Percentiles rank a stretch among this genome's conserved stretches.
These are phyloP conservation scores for Cylindrotheca fusiformis DNA, from an alignment of 108 stramenopile genomes.

Conservation along the genomic window DNA sequence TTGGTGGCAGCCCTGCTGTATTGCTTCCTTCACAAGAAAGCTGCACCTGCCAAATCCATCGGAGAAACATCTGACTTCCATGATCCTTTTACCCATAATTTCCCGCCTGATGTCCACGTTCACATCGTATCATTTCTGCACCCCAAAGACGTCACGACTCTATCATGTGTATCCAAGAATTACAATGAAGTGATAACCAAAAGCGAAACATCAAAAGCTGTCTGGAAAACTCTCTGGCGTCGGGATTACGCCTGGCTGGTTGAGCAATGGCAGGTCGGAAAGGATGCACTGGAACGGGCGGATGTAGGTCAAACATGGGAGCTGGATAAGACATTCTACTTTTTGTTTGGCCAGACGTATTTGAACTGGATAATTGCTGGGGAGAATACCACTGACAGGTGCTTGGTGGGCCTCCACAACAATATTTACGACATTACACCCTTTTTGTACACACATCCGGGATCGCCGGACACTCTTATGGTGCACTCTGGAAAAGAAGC, in stretches of 20 bases:
- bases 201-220: conserved; percentile 20
- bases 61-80: not conserved
- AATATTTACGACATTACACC: conserved; percentile 86
- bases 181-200: conserved; percentile 25
- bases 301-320: conserved; percentile 15
- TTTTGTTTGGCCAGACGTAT: conserved; percentile 67
- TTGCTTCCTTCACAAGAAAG: conserved; percentile 8
- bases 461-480: conserved; percentile 88
- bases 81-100: conserved; percentile 19
- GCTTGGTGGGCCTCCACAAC: conserved; percentile 88
- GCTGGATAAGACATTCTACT: conserved; percentile 71
- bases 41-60: not conserved
- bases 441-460: conserved; percentile 91
- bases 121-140: conserved; percentile 64
- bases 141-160: conserved; percentile 63
- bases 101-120: conserved; percentile 66
- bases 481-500: conserved; percentile 89
- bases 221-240: conserved; percentile 73
- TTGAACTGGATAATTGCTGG: conserved; percentile 75
- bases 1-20: conserved; percentile 12
- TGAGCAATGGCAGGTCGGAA: conserved; percentile 61
- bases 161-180: conserved; percentile 46
- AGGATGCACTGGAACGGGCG: conserved; percentile 50
- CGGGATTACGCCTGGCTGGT: conserved; percentile 79
- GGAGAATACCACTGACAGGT: conserved; percentile 49